phyloP scores from a whole-genome alignment of 73 alveolate species.

The Stentor roeselii region DNA sequence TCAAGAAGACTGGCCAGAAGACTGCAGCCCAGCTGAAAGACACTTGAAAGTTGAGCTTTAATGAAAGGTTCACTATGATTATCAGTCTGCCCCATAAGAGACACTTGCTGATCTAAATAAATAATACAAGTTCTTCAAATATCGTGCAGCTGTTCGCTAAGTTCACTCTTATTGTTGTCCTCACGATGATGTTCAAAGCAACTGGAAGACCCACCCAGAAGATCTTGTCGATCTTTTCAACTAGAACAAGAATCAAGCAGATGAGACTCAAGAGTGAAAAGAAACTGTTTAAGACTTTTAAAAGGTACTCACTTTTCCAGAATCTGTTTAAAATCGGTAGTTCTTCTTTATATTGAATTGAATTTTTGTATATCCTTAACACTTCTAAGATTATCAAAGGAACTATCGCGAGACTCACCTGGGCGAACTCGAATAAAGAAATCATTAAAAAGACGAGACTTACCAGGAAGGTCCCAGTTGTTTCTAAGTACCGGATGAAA shows the following conservation, averaged over 20 bases:
- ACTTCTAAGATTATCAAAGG: neutral
- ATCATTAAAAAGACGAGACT: neutral
- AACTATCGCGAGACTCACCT: neutral
- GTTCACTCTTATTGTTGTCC: neutral
- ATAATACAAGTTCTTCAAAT: neutral
- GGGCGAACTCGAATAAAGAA: neutral
- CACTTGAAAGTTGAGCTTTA: neutral
- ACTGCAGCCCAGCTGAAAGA: neutral
- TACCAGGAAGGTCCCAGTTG: neutral
- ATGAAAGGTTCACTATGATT: neutral
- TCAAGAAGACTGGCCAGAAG: neutral
- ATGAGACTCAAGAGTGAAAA: neutral
- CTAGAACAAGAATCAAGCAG: neutral
- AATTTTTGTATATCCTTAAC: too few species aligned
- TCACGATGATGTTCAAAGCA: neutral
- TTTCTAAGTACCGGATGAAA: neutral
- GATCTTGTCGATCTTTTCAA: neutral
- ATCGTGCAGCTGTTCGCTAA: neutral
- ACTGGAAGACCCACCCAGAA: neutral
- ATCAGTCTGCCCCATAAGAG: neutral
- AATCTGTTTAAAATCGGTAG: too few species aligned
- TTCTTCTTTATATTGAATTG: neutral
- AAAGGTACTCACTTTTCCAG: neutral
- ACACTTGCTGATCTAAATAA: neutral
- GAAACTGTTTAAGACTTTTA: neutral